Conservation (phyloP, 805 yeast species). For the Cyberlindnera mrakii region DNA sequence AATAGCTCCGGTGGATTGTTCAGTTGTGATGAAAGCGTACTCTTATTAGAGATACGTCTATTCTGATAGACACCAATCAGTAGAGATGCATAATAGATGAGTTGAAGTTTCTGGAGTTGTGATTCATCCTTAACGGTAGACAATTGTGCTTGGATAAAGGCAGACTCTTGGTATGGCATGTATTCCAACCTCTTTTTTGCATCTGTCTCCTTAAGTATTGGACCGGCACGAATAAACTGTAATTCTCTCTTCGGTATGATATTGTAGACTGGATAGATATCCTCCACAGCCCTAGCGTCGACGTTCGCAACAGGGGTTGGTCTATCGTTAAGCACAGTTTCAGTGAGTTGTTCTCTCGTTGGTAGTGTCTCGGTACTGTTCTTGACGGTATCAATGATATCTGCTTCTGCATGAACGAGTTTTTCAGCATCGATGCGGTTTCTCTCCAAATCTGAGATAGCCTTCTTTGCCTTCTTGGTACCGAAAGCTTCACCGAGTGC, state of each 20-base stretch:
- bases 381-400: slow-evolving; percentile 76
- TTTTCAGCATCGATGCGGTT: slow-evolving; percentile 83
- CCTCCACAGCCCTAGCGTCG: slow-evolving; percentile 78
- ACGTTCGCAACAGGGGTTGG: slow-evolving; percentile 76
- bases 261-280: slow-evolving; percentile 67
- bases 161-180: slow-evolving; percentile 59
- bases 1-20: slow-evolving; percentile 68
- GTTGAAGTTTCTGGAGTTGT: slow-evolving; percentile 53
- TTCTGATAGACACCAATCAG: slow-evolving; percentile 74
- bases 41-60: slow-evolving; percentile 58
- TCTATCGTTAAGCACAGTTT: slow-evolving; percentile 56
- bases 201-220: slow-evolving; percentile 51
- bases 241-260: slow-evolving; percentile 68
- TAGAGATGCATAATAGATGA: slow-evolving; percentile 75
- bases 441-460: slow-evolving; percentile 71
- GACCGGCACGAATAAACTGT: slow-evolving; percentile 54
- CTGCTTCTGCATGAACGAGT: slow-evolving; percentile 66
- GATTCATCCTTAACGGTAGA: slow-evolving; percentile 33
- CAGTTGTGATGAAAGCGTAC: slow-evolving; percentile 51
- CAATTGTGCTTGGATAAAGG: slow-evolving; percentile 44
- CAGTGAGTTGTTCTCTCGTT: slow-evolving; percentile 54
- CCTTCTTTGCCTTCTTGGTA: slow-evolving; percentile 92
- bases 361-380: slow-evolving; percentile 70
- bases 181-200: slow-evolving; percentile 43
- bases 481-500: slow-evolving; percentile 95